Evolutionary conservation across 768 basidiomycete species (phyloP).

Genomic region (Agaricus blazei): DNA sequence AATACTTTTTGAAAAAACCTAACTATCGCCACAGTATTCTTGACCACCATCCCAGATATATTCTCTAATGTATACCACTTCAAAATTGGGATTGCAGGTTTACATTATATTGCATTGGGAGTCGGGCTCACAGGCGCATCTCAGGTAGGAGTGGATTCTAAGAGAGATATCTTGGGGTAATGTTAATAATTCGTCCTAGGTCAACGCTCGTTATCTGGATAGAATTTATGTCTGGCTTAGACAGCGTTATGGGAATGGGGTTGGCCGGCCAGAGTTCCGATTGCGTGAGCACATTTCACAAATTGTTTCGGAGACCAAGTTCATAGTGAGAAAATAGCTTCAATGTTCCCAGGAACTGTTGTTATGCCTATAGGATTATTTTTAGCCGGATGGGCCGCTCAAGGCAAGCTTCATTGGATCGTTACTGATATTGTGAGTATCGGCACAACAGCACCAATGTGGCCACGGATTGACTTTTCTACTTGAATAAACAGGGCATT

Average conservation of each 20-base stretch:
- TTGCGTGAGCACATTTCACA: conserved; percentile 30
- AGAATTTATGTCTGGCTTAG: conserved; percentile 45
- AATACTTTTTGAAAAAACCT: background rate
- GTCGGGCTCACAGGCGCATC: conserved; percentile 51
- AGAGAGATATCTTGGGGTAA: background rate
- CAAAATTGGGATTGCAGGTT: conserved; percentile 50
- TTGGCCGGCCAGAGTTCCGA: conserved; percentile 46
- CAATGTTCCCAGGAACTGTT: conserved; percentile 54
- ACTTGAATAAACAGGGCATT: conserved; percentile 40
- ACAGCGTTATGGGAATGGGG: conserved; percentile 37
- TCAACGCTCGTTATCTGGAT: conserved; percentile 56
- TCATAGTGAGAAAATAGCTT: conserved; percentile 29
- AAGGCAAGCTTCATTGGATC: conserved; percentile 61
- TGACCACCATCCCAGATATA: conserved; percentile 60
- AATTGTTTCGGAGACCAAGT: conserved; percentile 1
- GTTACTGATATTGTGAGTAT: conserved; percentile 55
- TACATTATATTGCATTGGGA: conserved; percentile 71
- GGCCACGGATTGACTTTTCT: background rate
- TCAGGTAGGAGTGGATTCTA: conserved; percentile 18
- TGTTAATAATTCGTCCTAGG: background rate
- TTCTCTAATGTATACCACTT: conserved; percentile 53
- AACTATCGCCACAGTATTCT: conserved; percentile 44
- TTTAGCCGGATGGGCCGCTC: conserved; percentile 66
- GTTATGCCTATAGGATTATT: conserved; percentile 64
- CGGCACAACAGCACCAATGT: background rate